Base-by-base conservation (phyloP, 2,329 filamentous ascomycete genomes). In the Lithohypha guttulata region DNA sequence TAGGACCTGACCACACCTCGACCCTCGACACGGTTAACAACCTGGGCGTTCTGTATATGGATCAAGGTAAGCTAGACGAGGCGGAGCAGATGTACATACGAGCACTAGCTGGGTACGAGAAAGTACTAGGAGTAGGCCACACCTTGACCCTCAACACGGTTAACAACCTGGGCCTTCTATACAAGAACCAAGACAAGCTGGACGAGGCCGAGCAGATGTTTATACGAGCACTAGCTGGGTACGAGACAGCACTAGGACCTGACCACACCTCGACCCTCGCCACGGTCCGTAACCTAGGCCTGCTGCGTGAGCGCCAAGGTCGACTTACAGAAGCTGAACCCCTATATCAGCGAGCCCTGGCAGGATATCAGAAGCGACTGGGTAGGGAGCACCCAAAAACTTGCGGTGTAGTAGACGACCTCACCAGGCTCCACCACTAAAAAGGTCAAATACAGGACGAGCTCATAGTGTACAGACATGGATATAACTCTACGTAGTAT, bases 1-100 rank as follows among this genome's bases (percentile, higher is more conserved):
- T 50, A 6, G 52, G 53, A 19, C 31, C 44, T 5, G 42, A 49
- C 25, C 52, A 55, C 41, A 44, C 42, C 13, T 52, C 41, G 26
- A 53, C 53, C 21, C 45, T 55, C 10, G 19, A 36, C 11, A 50
- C 49, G 11, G 46, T 55, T 21, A 44, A 50, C 25, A 48, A 51
- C 33, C 43, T 57, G 15, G 53, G 48, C 4, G 5, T 15, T 34
- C 35, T 55, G 38, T 55, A 54, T 37, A 4, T 1, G 26, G 14
- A 50, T 14, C 48, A 52, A 39, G 45, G 41, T 21, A 50, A 46
- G 41, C 30, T 51, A 10, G 20, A 42, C 10, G 41, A 50, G 41
- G 54, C 51, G 26, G 44, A 55, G 32, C n/a, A 41, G 38, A 52
- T 56, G 45, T 51, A 47, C 30, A 26, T 38, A 29, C 50, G 43